phyloP scores from a whole-genome alignment of 2,329 filamentous ascomycete genomes.

The Verticillium zaregamsianum region DNA sequence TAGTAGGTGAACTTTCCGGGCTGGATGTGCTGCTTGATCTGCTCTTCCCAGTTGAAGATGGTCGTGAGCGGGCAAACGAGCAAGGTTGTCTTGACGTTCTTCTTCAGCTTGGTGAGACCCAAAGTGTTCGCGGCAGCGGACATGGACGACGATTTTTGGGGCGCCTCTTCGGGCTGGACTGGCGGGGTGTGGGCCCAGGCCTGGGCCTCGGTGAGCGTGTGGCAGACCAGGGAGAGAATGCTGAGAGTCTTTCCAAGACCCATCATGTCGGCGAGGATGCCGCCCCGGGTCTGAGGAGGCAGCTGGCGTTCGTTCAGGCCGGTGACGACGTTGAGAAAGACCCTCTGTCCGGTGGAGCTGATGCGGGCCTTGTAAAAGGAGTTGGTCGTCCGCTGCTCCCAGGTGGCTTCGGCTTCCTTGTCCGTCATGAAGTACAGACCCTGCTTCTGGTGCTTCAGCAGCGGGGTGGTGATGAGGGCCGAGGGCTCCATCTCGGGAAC shows the following conservation, averaged over 20 bases:
- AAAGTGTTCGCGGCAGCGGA: constrained; percentile 34
- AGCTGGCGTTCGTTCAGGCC: constrained; percentile 56
- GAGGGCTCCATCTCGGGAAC: constrained; percentile 70
- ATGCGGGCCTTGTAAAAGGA: constrained; percentile 72
- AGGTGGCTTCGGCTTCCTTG: constrained; percentile 61
- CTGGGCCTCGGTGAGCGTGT: constrained; percentile 57
- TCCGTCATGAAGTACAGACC: constrained; percentile 81
- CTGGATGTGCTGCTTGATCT: constrained; percentile 78
- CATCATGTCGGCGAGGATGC: constrained; percentile 83
- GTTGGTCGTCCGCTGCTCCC: constrained; percentile 57
- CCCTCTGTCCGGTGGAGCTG: constrained; percentile 43
- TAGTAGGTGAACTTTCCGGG: constrained; percentile 64
- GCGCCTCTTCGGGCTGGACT: constrained; percentile 38
- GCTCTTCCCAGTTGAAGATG: constrained; percentile 90
- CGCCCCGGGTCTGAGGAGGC: constrained; percentile 66
- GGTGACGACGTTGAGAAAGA: constrained; percentile 84
- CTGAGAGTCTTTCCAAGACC: constrained; percentile 84
- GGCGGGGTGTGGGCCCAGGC: constrained; percentile 57
- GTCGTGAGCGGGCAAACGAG: constrained; percentile 88
- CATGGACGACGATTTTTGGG: constrained; percentile 32
- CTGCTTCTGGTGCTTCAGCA: constrained; percentile 86
- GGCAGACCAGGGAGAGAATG: constrained; percentile 72
- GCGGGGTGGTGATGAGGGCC: constrained; percentile 55
- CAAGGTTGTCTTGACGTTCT: constrained; percentile 75
- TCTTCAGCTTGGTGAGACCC: constrained; percentile 46